Percentiles rank a stretch among this genome's conserved stretches.
These are phyloP conservation scores for Pleurotus tuber-regium DNA, from an alignment of 768 basidiomycete species.

Conservation along the genomic window DNA sequence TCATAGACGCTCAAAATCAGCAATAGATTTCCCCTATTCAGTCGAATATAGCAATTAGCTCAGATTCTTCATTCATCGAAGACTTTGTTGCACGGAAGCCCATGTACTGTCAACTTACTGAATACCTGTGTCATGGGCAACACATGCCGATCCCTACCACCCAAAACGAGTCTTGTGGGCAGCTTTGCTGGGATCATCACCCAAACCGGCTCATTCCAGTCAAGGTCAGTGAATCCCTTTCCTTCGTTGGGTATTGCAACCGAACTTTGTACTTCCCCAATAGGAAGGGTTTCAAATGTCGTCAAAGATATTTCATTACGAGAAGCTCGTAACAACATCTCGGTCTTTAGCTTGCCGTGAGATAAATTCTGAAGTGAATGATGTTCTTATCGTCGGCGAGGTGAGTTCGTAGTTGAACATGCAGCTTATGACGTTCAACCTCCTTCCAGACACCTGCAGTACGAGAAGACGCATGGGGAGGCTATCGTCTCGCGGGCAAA, in stretches of 20 bases:
- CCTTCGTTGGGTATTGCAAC: not conserved
- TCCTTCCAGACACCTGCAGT: constrained; percentile 44
- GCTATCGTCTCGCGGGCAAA: constrained; percentile 57
- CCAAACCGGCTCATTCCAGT: constrained; percentile 16
- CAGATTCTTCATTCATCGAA: constrained; percentile 9
- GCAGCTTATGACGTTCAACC: not conserved
- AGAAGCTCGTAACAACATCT: not conserved
- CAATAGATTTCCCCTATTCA: constrained; percentile 7
- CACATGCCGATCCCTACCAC: constrained; percentile 27
- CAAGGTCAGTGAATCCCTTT: constrained; percentile 12
- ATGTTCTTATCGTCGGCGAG: constrained; percentile 39
- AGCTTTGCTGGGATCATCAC: constrained; percentile 14
- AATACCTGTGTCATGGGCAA: constrained; percentile 41
- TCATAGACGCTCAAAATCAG: constrained; percentile 3
- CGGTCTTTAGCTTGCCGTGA: not conserved
- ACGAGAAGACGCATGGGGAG: constrained; percentile 65
- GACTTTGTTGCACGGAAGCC: constrained; percentile 45
- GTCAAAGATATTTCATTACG: constrained; percentile 12
- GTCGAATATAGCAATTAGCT: constrained; percentile 9
- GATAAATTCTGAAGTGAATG: constrained; percentile 19
- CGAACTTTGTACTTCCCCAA: not conserved
- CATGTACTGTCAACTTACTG: constrained; percentile 47
- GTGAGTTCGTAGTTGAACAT: constrained; percentile 24
- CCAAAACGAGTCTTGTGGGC: constrained; percentile 15
- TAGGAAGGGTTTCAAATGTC: constrained; percentile 17